These are phyloP conservation scores for Plenodomus tracheiphilus DNA, from an alignment of 2,329 filamentous ascomycete genomes.

Conservation along the genomic window DNA sequence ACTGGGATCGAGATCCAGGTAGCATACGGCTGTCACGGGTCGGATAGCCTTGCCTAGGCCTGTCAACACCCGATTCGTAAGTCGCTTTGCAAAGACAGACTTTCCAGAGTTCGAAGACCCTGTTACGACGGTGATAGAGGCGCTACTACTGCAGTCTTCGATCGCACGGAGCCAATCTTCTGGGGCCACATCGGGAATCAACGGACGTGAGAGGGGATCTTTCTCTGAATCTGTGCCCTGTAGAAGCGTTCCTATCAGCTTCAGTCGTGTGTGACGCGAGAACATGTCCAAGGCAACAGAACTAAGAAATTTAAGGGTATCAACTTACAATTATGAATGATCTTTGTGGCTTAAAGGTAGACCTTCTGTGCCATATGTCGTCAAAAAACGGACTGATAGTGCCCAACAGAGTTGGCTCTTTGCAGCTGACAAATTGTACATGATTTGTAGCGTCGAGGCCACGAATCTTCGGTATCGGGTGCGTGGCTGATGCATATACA, in stretches of 20 bases:
- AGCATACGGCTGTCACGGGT: conserved; percentile 49
- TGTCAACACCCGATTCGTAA: conserved; percentile 70
- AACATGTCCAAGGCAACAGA: no score
- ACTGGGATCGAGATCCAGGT: conserved; percentile 77
- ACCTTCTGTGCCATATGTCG: conserved; percentile 58
- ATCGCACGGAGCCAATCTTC: conserved; percentile 57
- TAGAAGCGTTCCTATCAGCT: background rate
- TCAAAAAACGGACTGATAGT: conserved; percentile 68
- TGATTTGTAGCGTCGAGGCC: conserved; percentile 57
- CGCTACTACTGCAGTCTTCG: conserved; percentile 38
- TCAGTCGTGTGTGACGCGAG: no score
- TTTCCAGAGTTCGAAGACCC: conserved; percentile 76
- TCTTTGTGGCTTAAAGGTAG: background rate
- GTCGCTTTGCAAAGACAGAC: conserved; percentile 70
- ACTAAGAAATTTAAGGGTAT: conserved; percentile 15
- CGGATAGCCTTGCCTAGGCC: conserved; percentile 36
- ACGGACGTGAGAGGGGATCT: conserved; percentile 29
- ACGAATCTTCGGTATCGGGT: conserved; percentile 68
- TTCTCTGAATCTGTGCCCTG: conserved; percentile 34
- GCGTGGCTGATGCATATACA: conserved; percentile 69
- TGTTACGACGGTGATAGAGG: conserved; percentile 61
- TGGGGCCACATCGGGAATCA: conserved; percentile 58
- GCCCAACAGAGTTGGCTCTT: conserved; percentile 59
- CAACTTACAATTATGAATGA: conserved; percentile 24
- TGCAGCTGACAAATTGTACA: conserved; percentile 51